phyloP scores from a whole-genome alignment of 805 yeast genomes.

The Sungouiozyma ichnusensis region DNA sequence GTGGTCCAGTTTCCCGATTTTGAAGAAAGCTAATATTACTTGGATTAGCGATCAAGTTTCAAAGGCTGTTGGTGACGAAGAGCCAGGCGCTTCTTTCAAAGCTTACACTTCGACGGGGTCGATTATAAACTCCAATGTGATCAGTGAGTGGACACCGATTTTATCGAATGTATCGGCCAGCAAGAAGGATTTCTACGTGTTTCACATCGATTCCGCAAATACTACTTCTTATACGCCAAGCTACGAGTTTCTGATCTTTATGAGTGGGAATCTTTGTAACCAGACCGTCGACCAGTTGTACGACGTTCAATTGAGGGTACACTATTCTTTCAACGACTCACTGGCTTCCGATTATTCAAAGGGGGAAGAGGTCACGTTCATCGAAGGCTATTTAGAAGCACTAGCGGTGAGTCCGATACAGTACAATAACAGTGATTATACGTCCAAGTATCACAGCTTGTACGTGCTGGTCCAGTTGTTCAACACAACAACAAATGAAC shows the following conservation, averaged over 20 bases:
- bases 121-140: constrained; percentile 20
- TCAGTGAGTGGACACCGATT: constrained; percentile 27
- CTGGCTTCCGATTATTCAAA: constrained; percentile 9
- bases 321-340: constrained; percentile 21
- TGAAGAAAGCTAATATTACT: no score
- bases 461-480: constrained; percentile 19
- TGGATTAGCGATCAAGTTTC: no score
- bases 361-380: constrained; percentile 11
- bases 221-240: constrained; percentile 7
- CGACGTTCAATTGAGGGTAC: constrained; percentile 14
- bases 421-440: constrained; percentile 7
- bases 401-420: constrained; percentile 20
- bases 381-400: constrained; percentile 23
- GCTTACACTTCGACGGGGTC: constrained; percentile 1
- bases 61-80: background rate
- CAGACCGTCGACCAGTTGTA: constrained; percentile 14
- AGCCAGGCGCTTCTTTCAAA: background rate
- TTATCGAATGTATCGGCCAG: constrained; percentile 21
- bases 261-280: constrained; percentile 29
- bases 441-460: constrained; percentile 15
- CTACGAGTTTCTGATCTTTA: constrained; percentile 21
- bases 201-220: constrained; percentile 12
- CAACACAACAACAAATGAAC: constrained; percentile 13
- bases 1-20: background rate
- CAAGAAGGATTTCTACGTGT: constrained; percentile 16